These are phyloP conservation scores for Lotmaria passim DNA, from an alignment of 208 protist genomes.

Conservation along the genomic window DNA sequence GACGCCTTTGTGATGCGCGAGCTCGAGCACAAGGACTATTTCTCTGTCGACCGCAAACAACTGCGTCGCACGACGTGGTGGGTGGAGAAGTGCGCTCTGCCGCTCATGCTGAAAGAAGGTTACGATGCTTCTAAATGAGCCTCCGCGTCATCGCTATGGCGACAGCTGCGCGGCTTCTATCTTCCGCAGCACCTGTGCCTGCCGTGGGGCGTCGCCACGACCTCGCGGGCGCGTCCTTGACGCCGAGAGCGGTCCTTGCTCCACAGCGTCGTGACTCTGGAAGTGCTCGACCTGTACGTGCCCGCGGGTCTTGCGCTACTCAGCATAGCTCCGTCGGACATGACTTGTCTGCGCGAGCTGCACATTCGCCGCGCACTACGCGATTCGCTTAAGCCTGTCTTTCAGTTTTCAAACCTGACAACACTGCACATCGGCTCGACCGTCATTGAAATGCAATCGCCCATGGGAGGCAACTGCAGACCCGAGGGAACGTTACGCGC, in stretches of 20 bases:
- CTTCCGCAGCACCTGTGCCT: background rate
- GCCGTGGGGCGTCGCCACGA: background rate
- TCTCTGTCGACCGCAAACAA: background rate
- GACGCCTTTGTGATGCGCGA: conserved; percentile 6
- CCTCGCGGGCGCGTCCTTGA: background rate
- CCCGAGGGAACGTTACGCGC: background rate
- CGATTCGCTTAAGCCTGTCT: background rate
- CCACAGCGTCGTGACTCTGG: background rate
- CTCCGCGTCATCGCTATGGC: background rate
- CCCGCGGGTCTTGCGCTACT: background rate
- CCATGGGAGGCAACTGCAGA: background rate
- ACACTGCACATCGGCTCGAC: background rate
- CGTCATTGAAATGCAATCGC: background rate
- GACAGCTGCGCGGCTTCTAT: background rate
- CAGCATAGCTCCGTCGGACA: background rate
- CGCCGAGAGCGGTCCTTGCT: background rate
- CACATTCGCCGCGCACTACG: background rate
- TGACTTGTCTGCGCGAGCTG: conserved; percentile 1
- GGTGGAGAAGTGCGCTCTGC: conserved; percentile 3
- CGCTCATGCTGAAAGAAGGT: background rate
- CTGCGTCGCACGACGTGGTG: conserved; percentile 1
- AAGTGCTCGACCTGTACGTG: conserved; percentile 3
- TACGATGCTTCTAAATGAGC: background rate
- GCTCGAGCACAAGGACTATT: conserved; percentile 2
- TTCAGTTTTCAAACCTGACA: background rate